These are phyloP conservation scores for Brassica balearica DNA, from an alignment of 441 rosid genomes.

Conservation along the genomic window DNA sequence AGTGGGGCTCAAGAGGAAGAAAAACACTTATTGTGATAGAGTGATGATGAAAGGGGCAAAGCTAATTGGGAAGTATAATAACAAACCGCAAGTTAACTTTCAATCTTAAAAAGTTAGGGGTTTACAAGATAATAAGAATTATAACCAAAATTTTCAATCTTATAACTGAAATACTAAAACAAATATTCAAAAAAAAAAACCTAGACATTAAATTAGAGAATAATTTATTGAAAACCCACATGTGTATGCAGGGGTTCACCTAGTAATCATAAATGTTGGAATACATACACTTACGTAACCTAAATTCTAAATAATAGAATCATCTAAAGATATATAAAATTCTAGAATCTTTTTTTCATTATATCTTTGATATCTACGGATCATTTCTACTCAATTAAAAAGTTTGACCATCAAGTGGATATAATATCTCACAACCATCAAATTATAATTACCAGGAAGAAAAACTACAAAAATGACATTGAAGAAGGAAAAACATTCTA, in stretches of 20 bases:
- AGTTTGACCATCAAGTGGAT: too few species aligned
- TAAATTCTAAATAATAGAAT: too few species aligned
- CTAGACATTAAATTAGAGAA: background rate
- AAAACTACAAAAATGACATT: background rate
- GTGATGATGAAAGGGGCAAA: background rate
- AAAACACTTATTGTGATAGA: background rate
- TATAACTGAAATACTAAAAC: too few species aligned
- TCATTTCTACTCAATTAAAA: too few species aligned
- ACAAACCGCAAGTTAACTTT: background rate
- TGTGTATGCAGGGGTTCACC: background rate
- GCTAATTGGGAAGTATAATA: background rate
- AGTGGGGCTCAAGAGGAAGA: background rate
- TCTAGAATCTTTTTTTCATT: too few species aligned
- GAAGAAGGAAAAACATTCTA: too few species aligned
- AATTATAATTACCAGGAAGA: background rate
- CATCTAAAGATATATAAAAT: too few species aligned
- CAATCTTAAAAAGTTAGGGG: background rate
- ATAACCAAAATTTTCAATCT: background rate
- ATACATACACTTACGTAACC: too few species aligned
- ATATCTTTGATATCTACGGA: too few species aligned
- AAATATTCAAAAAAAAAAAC: too few species aligned
- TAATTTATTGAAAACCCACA: background rate
- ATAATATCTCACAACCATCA: background rate
- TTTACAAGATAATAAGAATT: background rate
- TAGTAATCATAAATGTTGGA: background rate